A percentile compares a stretch with the other conserved stretches of the same genome.
Conservation (phyloP, 495 filamentous ascomycete species). For the Cercophora scortea region DNA sequence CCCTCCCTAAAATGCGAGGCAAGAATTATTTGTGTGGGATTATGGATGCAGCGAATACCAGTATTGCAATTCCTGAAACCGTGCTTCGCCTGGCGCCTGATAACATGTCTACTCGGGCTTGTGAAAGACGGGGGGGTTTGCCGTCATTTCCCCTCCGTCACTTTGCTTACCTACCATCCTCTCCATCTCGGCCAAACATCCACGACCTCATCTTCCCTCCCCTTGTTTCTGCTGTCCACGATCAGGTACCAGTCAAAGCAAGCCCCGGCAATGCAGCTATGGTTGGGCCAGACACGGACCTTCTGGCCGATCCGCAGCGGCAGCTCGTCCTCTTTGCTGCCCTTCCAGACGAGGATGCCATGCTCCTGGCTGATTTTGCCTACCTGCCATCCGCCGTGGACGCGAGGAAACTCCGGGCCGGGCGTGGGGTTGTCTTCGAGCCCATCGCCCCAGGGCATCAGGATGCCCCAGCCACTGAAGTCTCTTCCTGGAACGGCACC, state of each 20-base stretch:
- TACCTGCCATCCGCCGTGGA: constrained; percentile 51
- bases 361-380: constrained; percentile 59
- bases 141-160: no score
- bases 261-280: constrained; percentile 72
- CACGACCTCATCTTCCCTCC: constrained; percentile 48
- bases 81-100: no score
- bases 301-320: constrained; percentile 50
- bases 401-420: constrained; percentile 30
- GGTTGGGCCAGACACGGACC: constrained; percentile 74
- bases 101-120: no score
- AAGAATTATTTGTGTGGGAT: no score
- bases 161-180: constrained; percentile 41
- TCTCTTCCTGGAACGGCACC: constrained; percentile 23
- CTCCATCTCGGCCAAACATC: constrained; percentile 64
- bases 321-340: constrained; percentile 40
- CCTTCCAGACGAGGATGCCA: constrained; percentile 49
- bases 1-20: no score
- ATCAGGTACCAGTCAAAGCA: constrained; percentile 69
- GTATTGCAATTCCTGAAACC: no score
- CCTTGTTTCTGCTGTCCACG: constrained; percentile 54
- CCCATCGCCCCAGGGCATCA: constrained; percentile 50
- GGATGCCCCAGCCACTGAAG: constrained; percentile 67
- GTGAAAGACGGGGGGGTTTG: no score
- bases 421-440: constrained; percentile 15
- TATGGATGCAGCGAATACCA: no score